These are phyloP conservation scores for Candida railenensis DNA, from an alignment of 805 yeast genomes.

Conservation along the genomic window DNA sequence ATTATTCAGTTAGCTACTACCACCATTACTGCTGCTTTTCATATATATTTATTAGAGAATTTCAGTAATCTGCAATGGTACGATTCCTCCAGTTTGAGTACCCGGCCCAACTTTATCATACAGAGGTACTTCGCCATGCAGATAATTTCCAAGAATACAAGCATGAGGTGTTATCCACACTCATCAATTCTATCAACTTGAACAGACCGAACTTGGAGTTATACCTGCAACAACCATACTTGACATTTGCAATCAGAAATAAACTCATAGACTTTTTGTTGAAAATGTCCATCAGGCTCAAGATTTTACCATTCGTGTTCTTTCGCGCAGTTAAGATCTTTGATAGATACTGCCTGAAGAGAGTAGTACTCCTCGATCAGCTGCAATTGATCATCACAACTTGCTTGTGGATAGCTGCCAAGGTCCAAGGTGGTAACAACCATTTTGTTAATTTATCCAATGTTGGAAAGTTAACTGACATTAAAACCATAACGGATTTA, in stretches of 20 bases:
- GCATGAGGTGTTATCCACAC: slow-evolving; percentile 44
- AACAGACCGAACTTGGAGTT: slow-evolving; percentile 51
- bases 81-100: slow-evolving; percentile 45
- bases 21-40: no score
- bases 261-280: slow-evolving; percentile 77
- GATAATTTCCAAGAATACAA: slow-evolving; percentile 50
- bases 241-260: slow-evolving; percentile 69
- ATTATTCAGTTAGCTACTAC: no score
- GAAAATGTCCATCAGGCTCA: slow-evolving; percentile 64
- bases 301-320: slow-evolving; percentile 66
- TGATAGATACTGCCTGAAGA: slow-evolving; percentile 86
- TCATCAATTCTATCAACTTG: slow-evolving; percentile 29
- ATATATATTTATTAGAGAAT: not conserved
- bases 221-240: slow-evolving; percentile 86
- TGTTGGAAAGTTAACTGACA: slow-evolving; percentile 18
- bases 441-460: slow-evolving; percentile 53
- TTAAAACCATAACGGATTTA: slow-evolving; percentile 35
- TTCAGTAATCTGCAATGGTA: not conserved
- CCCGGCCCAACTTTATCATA: slow-evolving; percentile 47
- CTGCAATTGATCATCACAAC: slow-evolving; percentile 89
- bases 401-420: slow-evolving; percentile 90
- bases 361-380: slow-evolving; percentile 83
- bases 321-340: slow-evolving; percentile 71
- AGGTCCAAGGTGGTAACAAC: slow-evolving; percentile 73
- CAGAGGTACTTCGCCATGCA: slow-evolving; percentile 50